Conservation (phyloP, 306 rosid species). For the Trifolium subterraneum region DNA sequence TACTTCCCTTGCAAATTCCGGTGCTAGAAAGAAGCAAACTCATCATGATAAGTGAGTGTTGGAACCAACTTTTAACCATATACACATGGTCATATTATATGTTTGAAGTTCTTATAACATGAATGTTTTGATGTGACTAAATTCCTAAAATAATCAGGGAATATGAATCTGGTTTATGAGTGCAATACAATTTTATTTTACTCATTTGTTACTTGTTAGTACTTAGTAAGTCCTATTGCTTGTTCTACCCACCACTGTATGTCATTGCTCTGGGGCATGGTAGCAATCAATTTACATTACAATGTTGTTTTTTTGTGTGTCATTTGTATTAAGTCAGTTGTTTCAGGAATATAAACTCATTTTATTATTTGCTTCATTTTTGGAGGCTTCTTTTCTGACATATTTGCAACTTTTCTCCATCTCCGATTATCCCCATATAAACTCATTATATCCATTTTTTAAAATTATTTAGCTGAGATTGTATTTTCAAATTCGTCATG, state of each 20-base stretch:
- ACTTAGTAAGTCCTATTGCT: not conserved
- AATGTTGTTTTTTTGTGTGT: not conserved
- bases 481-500: not conserved
- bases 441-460: not conserved
- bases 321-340: slow-evolving; percentile 1
- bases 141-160: not conserved
- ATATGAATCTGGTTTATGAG: slow-evolving; percentile 14
- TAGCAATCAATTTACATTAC: not conserved
- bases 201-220: not conserved
- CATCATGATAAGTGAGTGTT: slow-evolving; percentile 78
- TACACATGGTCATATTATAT: not conserved
- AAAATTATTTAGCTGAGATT: slow-evolving; percentile 1
- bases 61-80: not conserved
- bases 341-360: slow-evolving; percentile 15
- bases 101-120: not conserved
- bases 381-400: slow-evolving; percentile 8
- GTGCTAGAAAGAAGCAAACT: slow-evolving; percentile 55
- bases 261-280: not conserved
- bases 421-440: not conserved
- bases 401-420: not conserved
- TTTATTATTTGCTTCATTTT: not conserved
- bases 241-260: not conserved
- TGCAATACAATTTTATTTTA: not conserved
- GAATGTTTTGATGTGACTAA: slow-evolving; percentile 3
- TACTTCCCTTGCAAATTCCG: slow-evolving; percentile 48